Evolutionary conservation across 495 filamentous ascomycete species (phyloP).

Genomic region (Aspergillus panamensis): DNA sequence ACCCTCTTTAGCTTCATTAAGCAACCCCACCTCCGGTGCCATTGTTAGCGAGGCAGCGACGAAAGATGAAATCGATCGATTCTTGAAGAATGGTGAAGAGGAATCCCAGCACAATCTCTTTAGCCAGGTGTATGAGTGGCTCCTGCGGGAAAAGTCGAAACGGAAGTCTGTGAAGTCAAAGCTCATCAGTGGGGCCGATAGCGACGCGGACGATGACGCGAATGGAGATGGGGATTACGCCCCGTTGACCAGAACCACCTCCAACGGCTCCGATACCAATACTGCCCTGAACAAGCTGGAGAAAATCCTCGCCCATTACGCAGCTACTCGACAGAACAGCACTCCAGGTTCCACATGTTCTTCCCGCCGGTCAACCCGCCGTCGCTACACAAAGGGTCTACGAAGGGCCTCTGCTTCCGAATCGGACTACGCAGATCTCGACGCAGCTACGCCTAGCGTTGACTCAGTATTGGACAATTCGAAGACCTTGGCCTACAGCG

Average conservation of each 20-base stretch:
- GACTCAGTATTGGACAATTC: constrained; percentile 84
- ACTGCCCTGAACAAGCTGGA: constrained; percentile 67
- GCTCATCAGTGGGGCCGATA: constrained; percentile 10
- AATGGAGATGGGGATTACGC: constrained; percentile 31
- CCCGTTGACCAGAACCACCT: constrained; percentile 27
- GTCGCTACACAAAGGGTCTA: constrained; percentile 32
- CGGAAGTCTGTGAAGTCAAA: constrained; percentile 48
- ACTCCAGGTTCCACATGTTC: constrained; percentile 36
- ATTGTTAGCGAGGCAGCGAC: constrained; percentile 20
- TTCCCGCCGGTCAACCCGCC: constrained; percentile 32
- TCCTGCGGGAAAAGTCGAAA: constrained; percentile 70
- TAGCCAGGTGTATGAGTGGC: constrained; percentile 73
- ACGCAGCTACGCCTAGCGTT: constrained; percentile 68
- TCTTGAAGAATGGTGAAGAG: constrained; percentile 27
- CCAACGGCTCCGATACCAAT: constrained; percentile 54
- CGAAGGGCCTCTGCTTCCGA: constrained; percentile 60
- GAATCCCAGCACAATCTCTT: constrained; percentile 49
- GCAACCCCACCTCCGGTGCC: constrained; percentile 28
- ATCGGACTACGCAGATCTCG: constrained; percentile 72
- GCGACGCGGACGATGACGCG: constrained; percentile 19
- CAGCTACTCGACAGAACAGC: constrained; percentile 28
- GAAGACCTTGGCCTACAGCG: constrained; percentile 73
- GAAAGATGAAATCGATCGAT: constrained; percentile 29
- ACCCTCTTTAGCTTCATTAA: constrained; percentile 31
- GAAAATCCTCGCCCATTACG: constrained; percentile 60